Percentiles rank a stretch among this genome's conserved stretches.
Evolutionary conservation across 306 rosid genomes (phyloP).

Genomic region (Rubus parviflorus): DNA sequence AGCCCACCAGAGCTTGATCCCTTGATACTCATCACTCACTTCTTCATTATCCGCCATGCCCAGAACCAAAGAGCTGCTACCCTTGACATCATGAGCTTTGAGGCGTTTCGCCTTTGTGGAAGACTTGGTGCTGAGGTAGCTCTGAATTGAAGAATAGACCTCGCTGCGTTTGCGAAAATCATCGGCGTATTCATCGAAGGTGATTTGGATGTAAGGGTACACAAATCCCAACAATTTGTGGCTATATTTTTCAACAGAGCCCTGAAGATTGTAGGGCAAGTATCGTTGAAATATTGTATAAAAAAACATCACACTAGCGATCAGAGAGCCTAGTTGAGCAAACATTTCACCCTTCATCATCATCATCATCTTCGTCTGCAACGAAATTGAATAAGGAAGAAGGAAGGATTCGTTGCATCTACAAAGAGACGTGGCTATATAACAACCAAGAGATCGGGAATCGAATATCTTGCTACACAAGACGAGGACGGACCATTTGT

Average conservation of each 20-base stretch:
- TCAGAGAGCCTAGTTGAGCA: constrained; percentile 37
- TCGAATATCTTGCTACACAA: too few species aligned
- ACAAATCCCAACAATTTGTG: constrained; percentile 12
- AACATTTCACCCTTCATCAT: constrained; percentile 31
- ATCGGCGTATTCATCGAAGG: constrained; percentile 37
- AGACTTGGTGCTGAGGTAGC: constrained; percentile 42
- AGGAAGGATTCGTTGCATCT: too few species aligned
- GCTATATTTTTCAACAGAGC: constrained; percentile 1
- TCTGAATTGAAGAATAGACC: constrained; percentile 35
- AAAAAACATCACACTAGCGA: constrained; percentile 33
- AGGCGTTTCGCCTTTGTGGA: constrained; percentile 35
- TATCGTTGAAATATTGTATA: constrained; percentile 36
- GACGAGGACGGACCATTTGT: too few species aligned
- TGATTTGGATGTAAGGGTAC: constrained; percentile 48
- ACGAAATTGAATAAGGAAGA: too few species aligned
- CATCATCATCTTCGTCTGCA: neutral
- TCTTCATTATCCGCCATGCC: constrained; percentile 54
- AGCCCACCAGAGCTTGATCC: constrained; percentile 53
- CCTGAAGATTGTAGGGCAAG: constrained; percentile 31
- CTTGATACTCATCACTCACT: constrained; percentile 36
- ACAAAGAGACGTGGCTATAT: too few species aligned
- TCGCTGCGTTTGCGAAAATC: constrained; percentile 28
- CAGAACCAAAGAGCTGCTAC: constrained; percentile 35
- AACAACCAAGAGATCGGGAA: too few species aligned
- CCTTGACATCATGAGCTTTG: constrained; percentile 46